Conservation (phyloP, 495 filamentous ascomycete species). For the Tuber aestivum region DNA sequence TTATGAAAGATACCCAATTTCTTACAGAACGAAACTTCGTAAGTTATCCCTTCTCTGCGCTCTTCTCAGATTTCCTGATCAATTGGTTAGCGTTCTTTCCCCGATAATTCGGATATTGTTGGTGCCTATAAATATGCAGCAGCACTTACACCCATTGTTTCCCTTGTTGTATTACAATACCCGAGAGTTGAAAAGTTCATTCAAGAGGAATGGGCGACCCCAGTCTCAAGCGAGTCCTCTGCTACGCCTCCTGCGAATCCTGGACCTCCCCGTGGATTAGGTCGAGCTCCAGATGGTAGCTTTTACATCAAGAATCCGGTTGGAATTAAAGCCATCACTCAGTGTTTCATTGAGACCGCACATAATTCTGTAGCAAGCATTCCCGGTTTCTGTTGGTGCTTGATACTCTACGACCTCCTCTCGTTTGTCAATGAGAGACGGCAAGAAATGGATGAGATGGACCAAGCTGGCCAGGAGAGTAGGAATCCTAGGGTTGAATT, state of each 20-base stretch:
- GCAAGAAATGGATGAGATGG: constrained; percentile 29
- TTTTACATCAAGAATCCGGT: constrained; percentile 38
- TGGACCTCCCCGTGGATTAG: constrained; percentile 23
- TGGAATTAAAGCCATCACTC: constrained; percentile 36
- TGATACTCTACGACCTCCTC: constrained; percentile 33
- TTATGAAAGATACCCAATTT: constrained; percentile 52
- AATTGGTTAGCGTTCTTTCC: constrained; percentile 29
- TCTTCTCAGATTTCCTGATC: constrained; percentile 17
- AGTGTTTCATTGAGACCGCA: constrained; percentile 23
- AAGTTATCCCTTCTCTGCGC: background rate
- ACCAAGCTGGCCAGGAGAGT: constrained; percentile 20
- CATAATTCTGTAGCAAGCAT: constrained; percentile 19
- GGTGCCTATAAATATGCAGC: constrained; percentile 59
- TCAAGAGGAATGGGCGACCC: constrained; percentile 41
- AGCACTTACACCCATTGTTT: constrained; percentile 63
- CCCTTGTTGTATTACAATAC: constrained; percentile 67
- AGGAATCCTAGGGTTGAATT: constrained; percentile 30
- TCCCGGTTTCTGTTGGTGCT: constrained; percentile 35
- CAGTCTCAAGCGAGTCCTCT: constrained; percentile 37
- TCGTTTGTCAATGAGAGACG: constrained; percentile 25
- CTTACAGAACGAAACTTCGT: constrained; percentile 27
- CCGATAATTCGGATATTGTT: constrained; percentile 46
- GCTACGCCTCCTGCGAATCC: constrained; percentile 32
- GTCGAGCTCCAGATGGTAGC: constrained; percentile 16
- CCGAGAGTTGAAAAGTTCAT: constrained; percentile 45